Evolutionary conservation across 805 yeast genomes (phyloP).

Genomic region (Scheffersomyces coipomensis): DNA sequence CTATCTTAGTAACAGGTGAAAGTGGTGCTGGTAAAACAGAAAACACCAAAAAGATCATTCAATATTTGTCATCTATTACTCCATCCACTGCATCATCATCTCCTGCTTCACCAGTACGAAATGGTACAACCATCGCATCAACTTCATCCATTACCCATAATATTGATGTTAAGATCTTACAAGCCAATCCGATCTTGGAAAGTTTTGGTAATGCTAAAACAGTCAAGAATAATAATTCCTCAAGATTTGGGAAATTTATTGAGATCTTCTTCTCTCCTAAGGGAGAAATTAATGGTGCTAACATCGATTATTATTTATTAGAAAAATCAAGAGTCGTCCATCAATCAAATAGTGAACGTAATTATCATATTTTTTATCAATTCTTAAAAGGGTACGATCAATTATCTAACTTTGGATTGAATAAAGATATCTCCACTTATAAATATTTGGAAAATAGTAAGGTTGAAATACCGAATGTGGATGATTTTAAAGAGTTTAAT

Average conservation of each 20-base stretch:
- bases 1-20: constrained; percentile 96
- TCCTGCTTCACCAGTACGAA: neutral
- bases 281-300: constrained; percentile 80
- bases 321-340: constrained; percentile 90
- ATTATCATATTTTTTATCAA: constrained; percentile 93
- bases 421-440: constrained; percentile 39
- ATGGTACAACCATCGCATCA: neutral
- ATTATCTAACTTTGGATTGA: constrained; percentile 46
- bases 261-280: constrained; percentile 69
- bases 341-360: constrained; percentile 77
- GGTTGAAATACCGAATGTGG: constrained; percentile 63
- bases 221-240: constrained; percentile 87
- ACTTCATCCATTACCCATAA: constrained; percentile 19
- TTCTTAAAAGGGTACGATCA: constrained; percentile 65
- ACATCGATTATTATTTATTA: constrained; percentile 88
- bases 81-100: neutral
- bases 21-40: constrained; percentile 99
- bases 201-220: constrained; percentile 98
- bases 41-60: constrained; percentile 91
- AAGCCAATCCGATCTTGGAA: constrained; percentile 94
- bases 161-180: constrained; percentile 82
- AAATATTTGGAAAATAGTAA: constrained; percentile 59
- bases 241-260: constrained; percentile 95
- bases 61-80: constrained; percentile 81
- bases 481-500: constrained; percentile 70